These are phyloP conservation scores for Clarireedia homoeocarpa DNA, from an alignment of 2,329 filamentous ascomycete genomes.

Conservation along the genomic window DNA sequence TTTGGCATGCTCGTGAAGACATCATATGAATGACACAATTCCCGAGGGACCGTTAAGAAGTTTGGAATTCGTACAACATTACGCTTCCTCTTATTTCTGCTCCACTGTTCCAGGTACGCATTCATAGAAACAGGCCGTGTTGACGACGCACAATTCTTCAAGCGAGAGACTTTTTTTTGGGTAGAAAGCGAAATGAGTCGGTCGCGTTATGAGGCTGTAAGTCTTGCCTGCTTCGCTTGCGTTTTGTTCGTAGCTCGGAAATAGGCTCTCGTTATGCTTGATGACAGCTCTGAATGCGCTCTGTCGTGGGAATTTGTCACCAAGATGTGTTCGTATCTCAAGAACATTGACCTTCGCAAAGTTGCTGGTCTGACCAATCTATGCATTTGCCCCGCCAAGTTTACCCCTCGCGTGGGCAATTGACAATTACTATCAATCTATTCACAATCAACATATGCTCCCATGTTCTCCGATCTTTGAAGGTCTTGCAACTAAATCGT, in stretches of 20 bases:
- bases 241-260: not conserved
- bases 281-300: not conserved
- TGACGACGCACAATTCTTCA: not conserved
- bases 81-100: not conserved
- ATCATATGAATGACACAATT: constrained; percentile 11
- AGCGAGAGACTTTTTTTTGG: not conserved
- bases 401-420: too few relatives aligned
- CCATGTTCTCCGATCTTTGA: not conserved
- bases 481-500: not conserved
- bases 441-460: too few relatives aligned
- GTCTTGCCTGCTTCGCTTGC: not conserved
- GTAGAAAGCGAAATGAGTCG: constrained; percentile 16
- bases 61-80: not conserved
- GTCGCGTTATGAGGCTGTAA: constrained; percentile 21
- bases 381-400: too few relatives aligned
- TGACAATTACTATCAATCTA: too few relatives aligned
- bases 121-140: not conserved
- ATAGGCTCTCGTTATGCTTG: not conserved
- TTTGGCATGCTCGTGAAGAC: not conserved
- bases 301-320: too few relatives aligned
- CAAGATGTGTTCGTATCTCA: too few relatives aligned
- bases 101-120: not conserved
- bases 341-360: too few relatives aligned
- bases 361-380: too few relatives aligned
- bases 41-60: not conserved